These are phyloP conservation scores for Melampsora larici-populina DNA, from an alignment of 1,284 basidiomycete species.

Conservation along the genomic window DNA sequence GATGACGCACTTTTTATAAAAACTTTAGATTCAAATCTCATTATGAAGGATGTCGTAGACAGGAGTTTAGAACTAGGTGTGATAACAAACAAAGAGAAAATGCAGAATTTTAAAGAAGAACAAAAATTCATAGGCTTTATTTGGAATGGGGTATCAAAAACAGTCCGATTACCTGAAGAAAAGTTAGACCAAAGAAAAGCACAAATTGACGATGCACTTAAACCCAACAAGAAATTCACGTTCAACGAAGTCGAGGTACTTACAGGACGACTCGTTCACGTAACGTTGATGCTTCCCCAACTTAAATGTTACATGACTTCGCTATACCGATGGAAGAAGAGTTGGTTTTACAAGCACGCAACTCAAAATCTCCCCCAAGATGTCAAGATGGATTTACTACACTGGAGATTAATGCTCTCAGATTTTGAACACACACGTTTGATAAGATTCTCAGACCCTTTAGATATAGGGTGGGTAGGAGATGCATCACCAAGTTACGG, in stretches of 20 bases:
- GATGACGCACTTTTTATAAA: no score
- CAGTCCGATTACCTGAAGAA: neutral
- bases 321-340: neutral
- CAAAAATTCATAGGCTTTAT: conserved; percentile 23
- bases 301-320: neutral
- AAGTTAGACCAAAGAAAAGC: neutral
- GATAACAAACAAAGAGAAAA: neutral
- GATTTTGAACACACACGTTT: conserved; percentile 7
- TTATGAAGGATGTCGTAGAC: neutral
- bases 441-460: neutral
- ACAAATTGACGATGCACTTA: neutral
- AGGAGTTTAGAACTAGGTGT: neutral
- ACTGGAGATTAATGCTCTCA: neutral
- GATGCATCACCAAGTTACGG: neutral
- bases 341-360: neutral
- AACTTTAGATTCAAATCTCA: neutral
- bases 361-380: neutral
- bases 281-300: conserved; percentile 1
- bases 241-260: neutral
- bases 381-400: neutral
- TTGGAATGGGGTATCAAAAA: conserved; percentile 10
- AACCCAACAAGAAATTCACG: neutral
- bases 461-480: conserved; percentile 7
- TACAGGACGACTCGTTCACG: neutral
- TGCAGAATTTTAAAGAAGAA: neutral